Evolutionary conservation across 2,329 filamentous ascomycete species (phyloP), one percentile per base, ranked within the genome.

Genomic region (Colletotrichum graminicola): DNA sequence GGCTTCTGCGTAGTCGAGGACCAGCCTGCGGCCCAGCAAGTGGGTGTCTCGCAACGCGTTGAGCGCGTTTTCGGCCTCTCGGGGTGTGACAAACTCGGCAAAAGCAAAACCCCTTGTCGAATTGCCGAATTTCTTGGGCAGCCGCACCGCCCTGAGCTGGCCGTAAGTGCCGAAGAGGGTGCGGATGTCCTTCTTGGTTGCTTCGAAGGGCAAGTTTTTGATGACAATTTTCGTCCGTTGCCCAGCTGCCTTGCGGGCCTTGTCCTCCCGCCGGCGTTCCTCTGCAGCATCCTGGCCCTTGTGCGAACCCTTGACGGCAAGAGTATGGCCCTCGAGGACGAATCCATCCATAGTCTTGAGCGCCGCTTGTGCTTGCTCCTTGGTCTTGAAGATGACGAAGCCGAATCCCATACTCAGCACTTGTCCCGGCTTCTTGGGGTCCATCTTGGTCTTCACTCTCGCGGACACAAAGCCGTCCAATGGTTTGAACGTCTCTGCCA

Each of bases 181-280:
- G 74, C 94, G 90, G 70, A 99, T 88, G 80, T 99, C 96, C 81
- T 97, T 96, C 85, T 97, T 98, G 65, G 91, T 92, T 60, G 93
- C 92, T 84, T 98, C 94, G 84, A 99, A 99, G 26, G 96, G 95
- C 82, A 99, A 84, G 85, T 99, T 99, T 87, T 98, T 99, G 85
- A 99, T 92, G 82, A 98, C 92, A 78, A 99, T 92, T 87, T 98
- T 98, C 59, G 95, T 98, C 75, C 90, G 89, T 79, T 91, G 90
- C 21, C 88, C 89, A 32, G 93, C 91, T 62, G 89, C 84, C 82
- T 95, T 97, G 86, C 94, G 97, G 62, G 92, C 91, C 74, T 89
- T 90, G 78, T 98, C 94, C 75, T 95, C 92, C 75, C 92, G 92
- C 74, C 92, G 90, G 75, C 93, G 90, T 82, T 97, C 93, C 79